Base-by-base conservation (phyloP, 148 eudicot genomes). In the Selenicereus undatus region DNA sequence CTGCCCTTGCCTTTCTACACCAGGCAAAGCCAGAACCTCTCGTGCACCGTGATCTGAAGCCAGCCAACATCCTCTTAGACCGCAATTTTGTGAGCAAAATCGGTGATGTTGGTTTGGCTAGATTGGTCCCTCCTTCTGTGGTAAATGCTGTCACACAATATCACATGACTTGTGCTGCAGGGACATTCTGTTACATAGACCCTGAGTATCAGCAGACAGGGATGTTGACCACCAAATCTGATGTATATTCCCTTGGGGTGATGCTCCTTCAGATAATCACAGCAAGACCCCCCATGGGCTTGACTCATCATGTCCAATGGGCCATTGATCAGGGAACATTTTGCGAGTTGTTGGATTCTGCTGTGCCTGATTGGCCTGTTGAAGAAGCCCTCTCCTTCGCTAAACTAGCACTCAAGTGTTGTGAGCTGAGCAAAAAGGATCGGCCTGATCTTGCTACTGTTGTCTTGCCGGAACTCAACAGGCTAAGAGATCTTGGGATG, bases 181-280 rank as follows among this genome's bases (percentile, higher is more conserved):
- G 97, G 16, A 93, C 97, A 29, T 93, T 93, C 80, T 93, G 97
- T 76, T 93, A 93, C 83, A 93, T 93, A 39, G 97, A 93, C 70
- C 97, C 97, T 13, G 97, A 93, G 81, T 93, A 93, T 78, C 97
- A 93, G 69, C 95, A 91, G 69, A 88, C 93, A 1, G 97, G 97
- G 27, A 89, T 84, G 87, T 80, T 93, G 66, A 91, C 89, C 81
- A 90, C 91, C 6, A 93, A 90, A 87, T 93, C 97, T 3, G 97
- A 93, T 75, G 81, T 93, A 56, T 93, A 93, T 78, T 93, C 97
- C 2, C 78, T 93, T 10, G 97, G 97, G 27, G 80, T 93, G 24
- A 73, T 93, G 90, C 74, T 93, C 71, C 88, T 93, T 77, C 94
- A 93, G 84, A 86, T 93, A n/a, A 88, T 93, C 76, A 93, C 97